A percentile compares a stretch with the other conserved stretches of the same genome.
Conservation (phyloP, 768 basidiomycete species). For the Mycena maculata region DNA sequence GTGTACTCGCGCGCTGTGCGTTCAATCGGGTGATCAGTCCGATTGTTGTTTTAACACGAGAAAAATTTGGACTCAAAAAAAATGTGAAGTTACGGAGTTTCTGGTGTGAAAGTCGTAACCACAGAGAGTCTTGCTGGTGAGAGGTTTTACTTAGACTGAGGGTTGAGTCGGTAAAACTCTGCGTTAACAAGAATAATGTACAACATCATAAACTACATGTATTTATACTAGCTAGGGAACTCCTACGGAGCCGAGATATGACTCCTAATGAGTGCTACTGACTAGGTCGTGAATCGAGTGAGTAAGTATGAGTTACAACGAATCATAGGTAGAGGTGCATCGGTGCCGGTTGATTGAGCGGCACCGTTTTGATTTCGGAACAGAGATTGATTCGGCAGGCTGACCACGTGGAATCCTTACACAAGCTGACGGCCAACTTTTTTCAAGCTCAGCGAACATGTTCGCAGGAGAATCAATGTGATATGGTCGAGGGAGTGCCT, state of each 20-base stretch:
- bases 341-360: no score
- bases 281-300: no score
- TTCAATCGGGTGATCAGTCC: slow-evolving; percentile 23
- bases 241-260: no score
- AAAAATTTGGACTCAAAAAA: slow-evolving; percentile 16
- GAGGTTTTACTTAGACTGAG: not conserved
- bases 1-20: not conserved
- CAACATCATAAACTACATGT: no score
- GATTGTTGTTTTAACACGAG: not conserved
- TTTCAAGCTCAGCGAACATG: slow-evolving; percentile 12
- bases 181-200: no score
- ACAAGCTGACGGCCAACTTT: not conserved
- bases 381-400: no score
- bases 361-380: no score
- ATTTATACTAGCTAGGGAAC: no score
- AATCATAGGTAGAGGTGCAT: no score
- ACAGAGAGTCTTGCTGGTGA: not conserved
- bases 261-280: no score
- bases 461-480: slow-evolving; percentile 23
- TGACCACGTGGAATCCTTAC: no score
- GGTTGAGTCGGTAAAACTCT: not conserved
- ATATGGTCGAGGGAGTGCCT: slow-evolving; percentile 35
- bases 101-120: not conserved
- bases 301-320: no score
- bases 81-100: slow-evolving; percentile 15